phyloP scores from a whole-genome alignment of 2,329 filamentous ascomycete species.

The Sarocladium kiliense region DNA sequence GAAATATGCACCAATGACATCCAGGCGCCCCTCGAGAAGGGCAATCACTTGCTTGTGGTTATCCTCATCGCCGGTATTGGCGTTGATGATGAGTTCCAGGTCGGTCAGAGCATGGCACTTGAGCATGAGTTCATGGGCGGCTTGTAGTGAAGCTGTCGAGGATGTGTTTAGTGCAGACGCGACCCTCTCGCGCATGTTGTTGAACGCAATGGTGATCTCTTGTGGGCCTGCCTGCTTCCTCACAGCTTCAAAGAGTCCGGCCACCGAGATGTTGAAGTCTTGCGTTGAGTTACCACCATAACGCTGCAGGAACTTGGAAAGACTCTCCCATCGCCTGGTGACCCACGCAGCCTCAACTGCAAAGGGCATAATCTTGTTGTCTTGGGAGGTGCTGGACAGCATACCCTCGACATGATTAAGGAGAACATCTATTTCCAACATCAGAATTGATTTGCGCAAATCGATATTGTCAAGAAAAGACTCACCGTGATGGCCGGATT shows the following conservation, averaged over 20 bases:
- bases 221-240: slow-evolving; percentile 45
- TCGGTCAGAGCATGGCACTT: slow-evolving; percentile 86
- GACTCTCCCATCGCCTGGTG: slow-evolving; percentile 71
- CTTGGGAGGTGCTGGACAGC: slow-evolving; percentile 43
- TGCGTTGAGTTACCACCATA: slow-evolving; percentile 42
- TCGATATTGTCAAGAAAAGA: slow-evolving; percentile 9
- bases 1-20: slow-evolving; percentile 81
- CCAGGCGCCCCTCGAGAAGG: slow-evolving; percentile 68
- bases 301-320: slow-evolving; percentile 60
- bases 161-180: slow-evolving; percentile 71
- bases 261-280: slow-evolving; percentile 82
- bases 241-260: slow-evolving; percentile 52
- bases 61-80: slow-evolving; percentile 32
- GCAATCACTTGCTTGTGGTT: slow-evolving; percentile 27
- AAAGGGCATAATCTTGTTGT: slow-evolving; percentile 68
- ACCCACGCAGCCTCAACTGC: slow-evolving; percentile 91
- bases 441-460: slow-evolving; percentile 11
- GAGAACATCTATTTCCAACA: slow-evolving; percentile 59
- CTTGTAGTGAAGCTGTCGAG: slow-evolving; percentile 73
- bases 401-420: slow-evolving; percentile 83
- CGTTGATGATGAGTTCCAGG: slow-evolving; percentile 67
- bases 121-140: slow-evolving; percentile 78
- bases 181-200: slow-evolving; percentile 62
- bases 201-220: slow-evolving; percentile 53
- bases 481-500: slow-evolving; percentile 90